These are phyloP conservation scores for Tetrahymena malaccensis DNA, from an alignment of 73 alveolate species.

Conservation along the genomic window DNA sequence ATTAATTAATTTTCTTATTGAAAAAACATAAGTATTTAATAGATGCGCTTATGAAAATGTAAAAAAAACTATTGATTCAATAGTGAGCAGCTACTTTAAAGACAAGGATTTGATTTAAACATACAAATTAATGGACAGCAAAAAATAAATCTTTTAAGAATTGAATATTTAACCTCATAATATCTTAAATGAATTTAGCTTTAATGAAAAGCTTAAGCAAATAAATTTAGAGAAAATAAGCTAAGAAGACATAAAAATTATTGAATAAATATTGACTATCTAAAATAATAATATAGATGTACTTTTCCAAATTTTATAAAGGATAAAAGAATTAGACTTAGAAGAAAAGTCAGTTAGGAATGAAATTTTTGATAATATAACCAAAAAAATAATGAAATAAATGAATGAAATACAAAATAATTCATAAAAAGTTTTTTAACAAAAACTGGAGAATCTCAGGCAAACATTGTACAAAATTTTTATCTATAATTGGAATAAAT, in stretches of 20 bases:
- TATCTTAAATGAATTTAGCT: background rate
- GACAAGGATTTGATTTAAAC: background rate
- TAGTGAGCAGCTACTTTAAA: background rate
- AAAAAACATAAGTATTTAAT: background rate
- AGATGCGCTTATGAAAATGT: background rate
- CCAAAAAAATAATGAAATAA: background rate
- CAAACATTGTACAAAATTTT: background rate
- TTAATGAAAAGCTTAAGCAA: background rate
- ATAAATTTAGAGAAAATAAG: background rate
- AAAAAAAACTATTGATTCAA: background rate
- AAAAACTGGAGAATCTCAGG: background rate
- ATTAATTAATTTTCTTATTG: too few relatives aligned
- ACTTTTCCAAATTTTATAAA: background rate
- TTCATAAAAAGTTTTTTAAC: background rate
- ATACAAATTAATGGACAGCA: background rate
- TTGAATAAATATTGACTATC: background rate
- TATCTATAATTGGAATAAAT: background rate
- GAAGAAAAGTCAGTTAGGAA: background rate
- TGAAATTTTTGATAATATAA: background rate
- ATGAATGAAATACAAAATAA: background rate
- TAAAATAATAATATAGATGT: background rate
- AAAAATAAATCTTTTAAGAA: too few relatives aligned
- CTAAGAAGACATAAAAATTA: background rate
- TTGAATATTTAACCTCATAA: background rate
- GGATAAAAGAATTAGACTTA: background rate